Base-by-base conservation (phyloP, 805 yeast genomes). In the Brettanomyces sp. region DNA sequence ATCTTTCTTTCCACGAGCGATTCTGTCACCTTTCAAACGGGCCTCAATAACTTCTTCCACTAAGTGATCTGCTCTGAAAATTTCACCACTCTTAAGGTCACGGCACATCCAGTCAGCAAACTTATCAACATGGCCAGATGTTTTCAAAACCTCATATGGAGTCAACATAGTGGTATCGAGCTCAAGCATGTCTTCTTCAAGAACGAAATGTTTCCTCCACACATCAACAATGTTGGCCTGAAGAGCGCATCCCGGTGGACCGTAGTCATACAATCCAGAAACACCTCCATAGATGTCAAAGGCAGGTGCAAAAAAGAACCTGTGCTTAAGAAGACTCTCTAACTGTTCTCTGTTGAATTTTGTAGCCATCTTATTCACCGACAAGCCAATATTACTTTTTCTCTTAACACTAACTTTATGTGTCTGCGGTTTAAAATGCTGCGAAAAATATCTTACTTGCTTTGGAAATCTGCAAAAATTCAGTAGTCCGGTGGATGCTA, bases 51-150 rank as follows among this genome's bases (percentile, higher is more conserved):
- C 99, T 72, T 93, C 99, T 72, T 93, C 99, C 43, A 93, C 95
- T 58, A 93, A 73, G 68, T 93, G 99, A 68, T 93, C 99, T 45
- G 97, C 98, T 70, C 99, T 80, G 75, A 93, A 93, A 57, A 93
- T 93, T 71, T 93, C 99, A 55, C 99, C 99, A 37, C 96, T 86
- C 64, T 86, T 86, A 60, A 80, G 72, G 68, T 93, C 99, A 60
- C 85, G 82, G 68, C 96, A 89, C 99, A 93, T 93, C 96, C 96
- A 93, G 68, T 93, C 99, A 54, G 97, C 87, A 64, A 93, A 93
- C 74, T 93, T 93, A 67, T 93, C 99, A 53, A 93, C 99, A 67
- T 93, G 99, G 58, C 99, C 99, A 43, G 98, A 91, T 39, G 99
- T 95, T 73, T 95, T 95, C 65, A 93, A 76, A 34, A 93, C 99